A percentile compares a stretch with the other conserved stretches of the same genome.
Evolutionary conservation across 2,329 filamentous ascomycete species (phyloP).

Genomic region (Cercospora nicotianae): DNA sequence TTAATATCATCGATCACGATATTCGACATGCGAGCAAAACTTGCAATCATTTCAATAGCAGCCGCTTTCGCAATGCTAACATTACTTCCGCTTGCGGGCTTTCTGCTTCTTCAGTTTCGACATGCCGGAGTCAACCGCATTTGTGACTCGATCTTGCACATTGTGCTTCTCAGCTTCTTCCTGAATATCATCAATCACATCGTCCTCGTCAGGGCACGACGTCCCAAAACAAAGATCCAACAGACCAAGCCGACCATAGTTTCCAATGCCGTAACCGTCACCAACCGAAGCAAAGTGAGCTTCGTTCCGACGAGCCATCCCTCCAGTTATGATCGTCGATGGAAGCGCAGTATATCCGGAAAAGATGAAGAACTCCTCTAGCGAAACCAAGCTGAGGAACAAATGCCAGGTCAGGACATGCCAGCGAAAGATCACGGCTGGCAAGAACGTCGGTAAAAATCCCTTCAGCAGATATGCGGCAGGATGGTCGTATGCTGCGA

Average conservation of each 20-base stretch:
- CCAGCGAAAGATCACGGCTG: slow-evolving; percentile 63
- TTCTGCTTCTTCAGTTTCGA: slow-evolving; percentile 19
- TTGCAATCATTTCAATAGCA: background rate
- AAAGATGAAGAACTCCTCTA: slow-evolving; percentile 66
- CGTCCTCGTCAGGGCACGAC: slow-evolving; percentile 46
- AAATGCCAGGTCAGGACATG: slow-evolving; percentile 73
- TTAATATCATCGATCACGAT: slow-evolving; percentile 4
- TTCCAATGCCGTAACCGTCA: slow-evolving; percentile 40
- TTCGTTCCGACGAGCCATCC: slow-evolving; percentile 59
- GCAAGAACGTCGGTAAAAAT: slow-evolving; percentile 65
- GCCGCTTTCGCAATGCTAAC: background rate
- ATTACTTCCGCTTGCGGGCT: slow-evolving; percentile 15
- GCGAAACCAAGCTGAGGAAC: slow-evolving; percentile 61
- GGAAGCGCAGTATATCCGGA: slow-evolving; percentile 66
- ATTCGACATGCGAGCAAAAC: background rate
- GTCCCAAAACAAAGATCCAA: slow-evolving; percentile 64
- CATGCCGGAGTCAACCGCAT: slow-evolving; percentile 34
- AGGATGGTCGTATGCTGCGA: slow-evolving; percentile 68
- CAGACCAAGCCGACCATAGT: slow-evolving; percentile 53
- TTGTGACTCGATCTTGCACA: slow-evolving; percentile 46
- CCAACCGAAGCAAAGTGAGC: slow-evolving; percentile 52
- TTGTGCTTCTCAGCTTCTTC: slow-evolving; percentile 58
- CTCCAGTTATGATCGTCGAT: slow-evolving; percentile 57
- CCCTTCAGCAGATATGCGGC: slow-evolving; percentile 62
- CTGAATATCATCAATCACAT: slow-evolving; percentile 56